phyloP scores from a whole-genome alignment of 2,329 filamentous ascomycete species.

The Monilinia laxa region DNA sequence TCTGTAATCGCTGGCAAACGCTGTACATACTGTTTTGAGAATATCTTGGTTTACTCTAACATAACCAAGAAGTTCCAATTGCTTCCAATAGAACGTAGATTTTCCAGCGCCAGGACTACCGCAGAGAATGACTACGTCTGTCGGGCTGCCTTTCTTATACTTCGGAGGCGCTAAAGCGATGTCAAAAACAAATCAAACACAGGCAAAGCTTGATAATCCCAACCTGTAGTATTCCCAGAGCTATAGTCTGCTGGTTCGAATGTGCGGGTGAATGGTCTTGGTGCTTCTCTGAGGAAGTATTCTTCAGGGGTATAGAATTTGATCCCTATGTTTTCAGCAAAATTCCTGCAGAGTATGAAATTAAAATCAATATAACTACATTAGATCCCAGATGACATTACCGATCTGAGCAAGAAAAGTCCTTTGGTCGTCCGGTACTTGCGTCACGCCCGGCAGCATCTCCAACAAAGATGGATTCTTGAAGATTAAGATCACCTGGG shows the following conservation, averaged over 20 bases:
- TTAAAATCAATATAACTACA: conserved; percentile 23
- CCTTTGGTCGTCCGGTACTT: conserved; percentile 49
- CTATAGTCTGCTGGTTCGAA: conserved; percentile 69
- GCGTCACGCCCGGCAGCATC: conserved; percentile 71
- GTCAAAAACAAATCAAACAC: conserved; percentile 16
- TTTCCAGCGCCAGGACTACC: conserved; percentile 90
- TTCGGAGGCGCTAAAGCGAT: conserved; percentile 30
- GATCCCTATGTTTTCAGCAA: conserved; percentile 82
- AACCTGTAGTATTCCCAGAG: conserved; percentile 33
- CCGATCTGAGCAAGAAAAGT: conserved; percentile 64
- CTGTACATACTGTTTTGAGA: conserved; percentile 64
- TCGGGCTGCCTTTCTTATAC: conserved; percentile 57
- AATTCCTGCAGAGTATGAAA: conserved; percentile 55
- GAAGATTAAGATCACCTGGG: conserved; percentile 62
- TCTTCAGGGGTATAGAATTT: conserved; percentile 85
- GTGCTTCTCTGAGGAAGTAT: conserved; percentile 72
- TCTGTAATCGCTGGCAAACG: conserved; percentile 13
- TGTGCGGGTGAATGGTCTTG: conserved; percentile 63
- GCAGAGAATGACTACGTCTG: conserved; percentile 81
- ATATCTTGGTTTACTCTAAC: conserved; percentile 86
- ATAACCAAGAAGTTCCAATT: conserved; percentile 76
- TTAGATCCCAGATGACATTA: conserved; percentile 23
- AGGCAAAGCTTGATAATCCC: conserved; percentile 28
- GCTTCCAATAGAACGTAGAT: conserved; percentile 82
- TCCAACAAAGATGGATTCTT: conserved; percentile 79